phyloP scores from a whole-genome alignment of 805 yeast genomes.

The Hermanozyma aechmeae region DNA sequence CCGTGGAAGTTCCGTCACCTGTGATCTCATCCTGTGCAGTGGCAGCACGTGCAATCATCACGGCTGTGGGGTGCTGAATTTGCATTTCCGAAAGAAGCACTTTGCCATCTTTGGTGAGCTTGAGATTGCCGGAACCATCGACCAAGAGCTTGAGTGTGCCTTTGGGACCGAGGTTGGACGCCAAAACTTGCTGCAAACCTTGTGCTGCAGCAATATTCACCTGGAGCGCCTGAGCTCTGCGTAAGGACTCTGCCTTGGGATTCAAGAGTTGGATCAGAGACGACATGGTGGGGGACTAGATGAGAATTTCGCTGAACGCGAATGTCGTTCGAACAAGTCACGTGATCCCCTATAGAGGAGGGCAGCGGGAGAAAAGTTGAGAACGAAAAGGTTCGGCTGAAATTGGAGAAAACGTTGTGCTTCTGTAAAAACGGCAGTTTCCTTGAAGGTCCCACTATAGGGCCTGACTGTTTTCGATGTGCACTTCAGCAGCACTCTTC shows the following conservation, averaged over 20 bases:
- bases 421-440: no score
- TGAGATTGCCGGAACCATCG: constrained; percentile 93
- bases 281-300: constrained; percentile 22
- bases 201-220: constrained; percentile 96
- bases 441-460: no score
- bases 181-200: constrained; percentile 87
- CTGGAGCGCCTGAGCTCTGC: constrained; percentile 90
- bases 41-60: constrained; percentile 81
- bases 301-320: background rate
- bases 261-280: constrained; percentile 78
- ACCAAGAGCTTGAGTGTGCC: constrained; percentile 95
- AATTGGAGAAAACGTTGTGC: no score
- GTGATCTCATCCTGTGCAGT: constrained; percentile 98
- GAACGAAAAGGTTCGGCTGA: no score
- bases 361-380: no score
- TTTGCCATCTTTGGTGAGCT: constrained; percentile 94
- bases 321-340: background rate
- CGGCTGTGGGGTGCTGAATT: constrained; percentile 51
- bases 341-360: background rate
- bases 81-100: constrained; percentile 94
- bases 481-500: no score
- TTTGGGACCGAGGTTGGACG: constrained; percentile 91
- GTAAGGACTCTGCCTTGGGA: constrained; percentile 95
- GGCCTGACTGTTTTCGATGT: no score
- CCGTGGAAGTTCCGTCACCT: constrained; percentile 99